phyloP scores from a whole-genome alignment of 495 filamentous ascomycete genomes.

The Penicillium nucicola region DNA sequence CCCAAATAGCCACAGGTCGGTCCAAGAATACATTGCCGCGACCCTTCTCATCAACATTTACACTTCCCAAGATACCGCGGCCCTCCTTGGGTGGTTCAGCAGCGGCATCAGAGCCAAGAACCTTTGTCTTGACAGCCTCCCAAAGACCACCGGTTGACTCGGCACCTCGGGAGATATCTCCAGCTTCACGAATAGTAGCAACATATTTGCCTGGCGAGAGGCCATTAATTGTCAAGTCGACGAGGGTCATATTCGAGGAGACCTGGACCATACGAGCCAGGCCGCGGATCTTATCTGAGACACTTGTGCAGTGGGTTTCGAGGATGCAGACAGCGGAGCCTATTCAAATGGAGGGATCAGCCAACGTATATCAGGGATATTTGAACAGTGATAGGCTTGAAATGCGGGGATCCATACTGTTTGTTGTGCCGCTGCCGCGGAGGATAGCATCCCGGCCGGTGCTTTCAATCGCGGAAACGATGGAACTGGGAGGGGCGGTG shows the following conservation, averaged over 20 bases:
- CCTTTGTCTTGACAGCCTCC: constrained; percentile 54
- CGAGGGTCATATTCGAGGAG: constrained; percentile 66
- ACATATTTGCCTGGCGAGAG: constrained; percentile 77
- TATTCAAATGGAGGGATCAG: constrained; percentile 25
- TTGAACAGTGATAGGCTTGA: background rate
- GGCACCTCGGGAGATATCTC: constrained; percentile 83
- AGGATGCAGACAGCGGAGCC: constrained; percentile 94
- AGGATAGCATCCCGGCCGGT: constrained; percentile 94
- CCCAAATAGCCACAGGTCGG: constrained; percentile 82
- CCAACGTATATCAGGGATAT: background rate
- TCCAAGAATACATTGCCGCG: constrained; percentile 76
- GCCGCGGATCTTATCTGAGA: constrained; percentile 65
- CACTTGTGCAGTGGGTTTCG: constrained; percentile 70
- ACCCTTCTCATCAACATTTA: constrained; percentile 63
- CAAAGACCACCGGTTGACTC: constrained; percentile 81
- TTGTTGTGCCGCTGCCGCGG: constrained; percentile 78
- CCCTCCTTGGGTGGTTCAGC: constrained; percentile 30
- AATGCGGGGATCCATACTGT: constrained; percentile 57
- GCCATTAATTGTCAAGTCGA: constrained; percentile 86
- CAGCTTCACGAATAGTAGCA: constrained; percentile 79
- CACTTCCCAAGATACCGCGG: constrained; percentile 68
- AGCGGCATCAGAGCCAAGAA: constrained; percentile 37
- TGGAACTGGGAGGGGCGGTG: constrained; percentile 77
- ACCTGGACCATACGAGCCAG: constrained; percentile 81
- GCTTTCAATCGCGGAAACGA: constrained; percentile 81